phyloP scores from a whole-genome alignment of 352 stramenopile genomes.

The Peronospora destructor region DNA sequence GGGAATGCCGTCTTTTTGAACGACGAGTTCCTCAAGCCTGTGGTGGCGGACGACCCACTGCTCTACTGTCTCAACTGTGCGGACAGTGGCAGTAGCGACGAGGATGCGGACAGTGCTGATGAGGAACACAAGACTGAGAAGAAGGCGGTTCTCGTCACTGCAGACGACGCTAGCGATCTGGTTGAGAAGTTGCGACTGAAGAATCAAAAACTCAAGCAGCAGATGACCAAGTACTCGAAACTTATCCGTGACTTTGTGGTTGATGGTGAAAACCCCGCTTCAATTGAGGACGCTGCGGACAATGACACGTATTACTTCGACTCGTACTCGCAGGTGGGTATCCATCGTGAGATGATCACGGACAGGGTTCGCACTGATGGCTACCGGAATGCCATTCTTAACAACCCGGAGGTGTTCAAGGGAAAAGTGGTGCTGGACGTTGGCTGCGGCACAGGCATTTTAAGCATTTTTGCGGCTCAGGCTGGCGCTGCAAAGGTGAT shows the following conservation, averaged over 20 bases:
- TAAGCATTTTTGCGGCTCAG: conserved; percentile 96
- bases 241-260: conserved; percentile 64
- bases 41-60: conserved; percentile 70
- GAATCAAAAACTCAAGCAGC: conserved; percentile 67
- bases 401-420: conserved; percentile 95
- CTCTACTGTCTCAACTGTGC: conserved; percentile 70
- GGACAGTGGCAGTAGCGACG: conserved; percentile 46
- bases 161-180: conserved; percentile 17
- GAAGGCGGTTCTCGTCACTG: neutral
- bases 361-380: conserved; percentile 90
- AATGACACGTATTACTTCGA: conserved; percentile 96
- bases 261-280: conserved; percentile 38
- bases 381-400: conserved; percentile 96
- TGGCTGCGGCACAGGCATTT: conserved; percentile 94
- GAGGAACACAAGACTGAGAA: conserved; percentile 36
- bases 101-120: conserved; percentile 28
- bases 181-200: conserved; percentile 48
- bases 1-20: conserved; percentile 49
- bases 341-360: conserved; percentile 94
- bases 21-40: conserved; percentile 68
- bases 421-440: conserved; percentile 97
- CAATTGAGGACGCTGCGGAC: conserved; percentile 38
- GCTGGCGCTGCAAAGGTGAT: conserved; percentile 88
- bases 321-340: conserved; percentile 97
- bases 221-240: conserved; percentile 67